Evolutionary conservation across 2,329 filamentous ascomycete genomes (phyloP).

Genomic region (Aspergillus carbonarius): DNA sequence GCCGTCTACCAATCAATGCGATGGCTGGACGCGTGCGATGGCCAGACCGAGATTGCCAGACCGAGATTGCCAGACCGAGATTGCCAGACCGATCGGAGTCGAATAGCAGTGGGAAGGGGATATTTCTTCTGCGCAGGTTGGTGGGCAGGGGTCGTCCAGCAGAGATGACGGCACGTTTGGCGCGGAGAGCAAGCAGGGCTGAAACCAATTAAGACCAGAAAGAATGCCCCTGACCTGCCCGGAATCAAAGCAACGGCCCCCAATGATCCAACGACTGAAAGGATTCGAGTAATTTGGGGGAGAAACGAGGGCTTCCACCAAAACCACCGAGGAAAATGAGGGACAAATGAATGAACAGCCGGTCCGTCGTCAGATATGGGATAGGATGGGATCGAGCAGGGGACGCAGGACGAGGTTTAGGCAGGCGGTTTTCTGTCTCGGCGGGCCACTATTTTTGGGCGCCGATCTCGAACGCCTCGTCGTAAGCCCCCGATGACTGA

Average conservation of each 20-base stretch:
- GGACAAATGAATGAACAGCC: background rate
- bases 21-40: background rate
- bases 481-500: background rate
- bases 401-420: background rate
- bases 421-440: slow-evolving; percentile 3
- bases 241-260: background rate
- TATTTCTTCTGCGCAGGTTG: background rate
- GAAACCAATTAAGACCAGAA: background rate
- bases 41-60: background rate
- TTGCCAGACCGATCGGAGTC: background rate
- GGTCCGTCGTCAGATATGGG: background rate
- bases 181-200: background rate
- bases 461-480: background rate
- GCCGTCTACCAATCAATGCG: background rate
- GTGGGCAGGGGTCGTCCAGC: background rate
- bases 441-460: slow-evolving; percentile 8
- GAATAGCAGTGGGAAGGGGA: background rate
- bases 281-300: background rate
- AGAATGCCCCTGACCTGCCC: background rate
- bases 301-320: background rate
- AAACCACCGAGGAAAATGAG: background rate
- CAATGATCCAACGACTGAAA: background rate
- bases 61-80: background rate
- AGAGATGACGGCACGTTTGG: slow-evolving; percentile 5
- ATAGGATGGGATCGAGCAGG: background rate